Conservation (phyloP, 345 rosid genomes). For the Melaleuca alternifolia region DNA sequence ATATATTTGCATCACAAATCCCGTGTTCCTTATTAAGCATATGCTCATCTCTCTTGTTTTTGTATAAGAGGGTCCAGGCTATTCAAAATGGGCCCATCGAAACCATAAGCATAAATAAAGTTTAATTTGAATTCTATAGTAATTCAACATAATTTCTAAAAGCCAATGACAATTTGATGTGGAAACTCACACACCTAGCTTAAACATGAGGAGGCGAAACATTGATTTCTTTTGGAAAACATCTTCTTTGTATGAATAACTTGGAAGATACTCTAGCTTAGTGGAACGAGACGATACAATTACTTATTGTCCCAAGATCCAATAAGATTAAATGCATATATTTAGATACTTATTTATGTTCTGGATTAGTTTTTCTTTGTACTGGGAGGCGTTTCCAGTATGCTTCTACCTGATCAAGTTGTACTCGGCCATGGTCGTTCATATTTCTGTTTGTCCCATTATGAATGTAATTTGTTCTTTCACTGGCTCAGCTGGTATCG, state of each 20-base stretch:
- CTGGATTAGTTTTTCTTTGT: not conserved
- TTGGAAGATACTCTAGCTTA: not conserved
- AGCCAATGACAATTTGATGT: not conserved
- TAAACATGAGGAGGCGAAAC: not conserved
- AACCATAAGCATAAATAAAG: fast-evolving
- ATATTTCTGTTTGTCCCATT: not conserved
- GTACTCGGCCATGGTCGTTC: not conserved
- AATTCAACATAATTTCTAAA: not conserved
- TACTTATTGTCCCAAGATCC: not conserved
- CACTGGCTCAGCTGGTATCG: not conserved
- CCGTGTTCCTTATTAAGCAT: not conserved
- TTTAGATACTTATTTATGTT: not conserved
- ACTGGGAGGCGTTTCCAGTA: not conserved
- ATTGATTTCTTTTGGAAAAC: not conserved
- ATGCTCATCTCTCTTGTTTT: not conserved
- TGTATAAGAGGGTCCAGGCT: not conserved
- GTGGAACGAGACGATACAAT: not conserved
- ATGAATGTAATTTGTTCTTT: not conserved
- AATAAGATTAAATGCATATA: not conserved
- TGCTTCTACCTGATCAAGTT: not conserved
- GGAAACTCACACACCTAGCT: not conserved
- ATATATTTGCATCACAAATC: not conserved
- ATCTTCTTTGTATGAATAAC: not conserved
- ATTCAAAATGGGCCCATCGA: not conserved
- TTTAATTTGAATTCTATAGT: not conserved